Evolutionary conservation across 2,329 filamentous ascomycete species (phyloP), one percentile per base, ranked within the genome.

Genomic region (Microdochium trichocladiopsis): DNA sequence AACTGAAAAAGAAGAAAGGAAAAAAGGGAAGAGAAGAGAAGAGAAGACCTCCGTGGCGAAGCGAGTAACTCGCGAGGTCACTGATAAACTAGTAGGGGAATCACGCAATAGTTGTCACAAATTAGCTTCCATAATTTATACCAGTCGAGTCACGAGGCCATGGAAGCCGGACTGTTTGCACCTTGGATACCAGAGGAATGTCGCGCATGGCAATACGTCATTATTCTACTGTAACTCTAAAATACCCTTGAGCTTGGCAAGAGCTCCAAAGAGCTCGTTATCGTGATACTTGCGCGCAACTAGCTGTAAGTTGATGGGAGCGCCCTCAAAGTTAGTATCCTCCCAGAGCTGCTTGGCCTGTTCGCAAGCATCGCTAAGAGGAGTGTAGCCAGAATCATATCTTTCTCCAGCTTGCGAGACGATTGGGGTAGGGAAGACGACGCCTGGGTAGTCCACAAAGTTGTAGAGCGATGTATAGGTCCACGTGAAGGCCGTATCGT

Each of bases 391-490:
- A 52, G 69, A 67, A 6, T 56, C 53, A 2, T 60, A 63, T 49
- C 64, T 60, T 25, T 49, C 51, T 28, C 43, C n/a, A 8, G 64
- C 63, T 51, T 53, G 63, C 6, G 41, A 3, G 16, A 45, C 41
- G 25, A 70, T 54, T 0, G 67, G 65, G 1, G 68, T 70, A 0
- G 68, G 69, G 0, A 71, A 36, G 0, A 67, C 66, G 0, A 63
- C 66, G 1, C 65, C 68, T 1, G 69, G 68, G 24, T 66, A 69
- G 53, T 72, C 69, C 1, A 71, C 58, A 14, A 69, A 61, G 21
- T 71, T 71, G 51, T 64, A 72, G 2, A 71, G 58, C 2, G 66
- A 65, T 1, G 69, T 70, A 55, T 71, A 70, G 0, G 65, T 67
- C 67, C 67, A 69, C 55, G 69, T 65, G 5, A 65, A 57, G 0